phyloP scores from a whole-genome alignment of 306 rosid genomes.

The Malus asiatica region DNA sequence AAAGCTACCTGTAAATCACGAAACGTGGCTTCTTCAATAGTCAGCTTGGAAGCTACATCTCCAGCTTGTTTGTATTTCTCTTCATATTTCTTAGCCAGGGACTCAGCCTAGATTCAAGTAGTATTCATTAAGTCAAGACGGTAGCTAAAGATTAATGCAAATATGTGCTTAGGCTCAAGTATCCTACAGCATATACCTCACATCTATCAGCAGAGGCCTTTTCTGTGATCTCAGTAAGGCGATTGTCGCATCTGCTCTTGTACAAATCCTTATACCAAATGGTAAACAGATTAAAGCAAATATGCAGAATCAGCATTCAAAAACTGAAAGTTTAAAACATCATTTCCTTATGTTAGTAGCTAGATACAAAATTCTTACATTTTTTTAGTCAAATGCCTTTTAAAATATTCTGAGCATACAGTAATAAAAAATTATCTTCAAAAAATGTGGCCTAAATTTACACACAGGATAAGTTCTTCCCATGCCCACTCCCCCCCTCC shows the following conservation, averaged over 20 bases:
- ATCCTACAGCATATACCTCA: conserved; percentile 7
- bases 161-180: conserved; percentile 20
- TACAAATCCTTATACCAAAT: conserved; percentile 60
- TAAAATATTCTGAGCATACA: neutral
- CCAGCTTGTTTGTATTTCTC: conserved; percentile 84
- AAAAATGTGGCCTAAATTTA: too few relatives aligned
- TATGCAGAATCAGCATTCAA: neutral
- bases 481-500: too few relatives aligned
- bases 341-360: neutral
- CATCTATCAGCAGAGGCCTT: conserved; percentile 69
- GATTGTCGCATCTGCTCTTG: conserved; percentile 98
- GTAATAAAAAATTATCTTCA: too few relatives aligned
- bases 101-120: conserved; percentile 53
- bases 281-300: conserved; percentile 15
- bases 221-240: conserved; percentile 78
- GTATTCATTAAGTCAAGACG: conserved; percentile 12
- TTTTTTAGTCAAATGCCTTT: neutral
- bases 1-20: too few relatives aligned
- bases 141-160: conserved; percentile 3
- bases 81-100: conserved; percentile 79
- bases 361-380: neutral
- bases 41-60: conserved; percentile 86
- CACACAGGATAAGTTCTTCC: too few relatives aligned
- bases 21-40: conserved; percentile 6
- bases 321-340: neutral